These are phyloP conservation scores for Xanthoconium purpureum DNA, from an alignment of 768 basidiomycete species.

Conservation along the genomic window DNA sequence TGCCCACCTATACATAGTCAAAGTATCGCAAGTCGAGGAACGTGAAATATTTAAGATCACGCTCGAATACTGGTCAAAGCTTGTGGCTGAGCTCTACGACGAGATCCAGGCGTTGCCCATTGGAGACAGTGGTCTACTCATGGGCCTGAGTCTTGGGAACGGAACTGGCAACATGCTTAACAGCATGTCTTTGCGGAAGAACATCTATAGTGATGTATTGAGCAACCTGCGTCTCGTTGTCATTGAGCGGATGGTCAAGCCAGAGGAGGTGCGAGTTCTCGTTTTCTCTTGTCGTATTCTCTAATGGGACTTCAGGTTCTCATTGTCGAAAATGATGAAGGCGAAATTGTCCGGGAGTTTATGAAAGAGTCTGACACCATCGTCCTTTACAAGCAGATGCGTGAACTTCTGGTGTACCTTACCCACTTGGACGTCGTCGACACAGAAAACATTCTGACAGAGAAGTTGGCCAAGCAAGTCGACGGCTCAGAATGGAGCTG, in stretches of 20 bases:
- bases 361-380: conserved; percentile 99
- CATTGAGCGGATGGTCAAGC: conserved; percentile 99
- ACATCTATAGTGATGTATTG: conserved; percentile 92
- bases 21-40: conserved; percentile 96
- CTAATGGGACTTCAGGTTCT: conserved; percentile 60
- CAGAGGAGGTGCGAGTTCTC: conserved; percentile 76
- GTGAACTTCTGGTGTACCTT: conserved; percentile 94
- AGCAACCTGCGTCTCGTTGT: conserved; percentile 93
- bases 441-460: conserved; percentile 95
- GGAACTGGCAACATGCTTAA: conserved; percentile 65
- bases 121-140: conserved; percentile 80
- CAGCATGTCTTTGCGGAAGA: conserved; percentile 82
- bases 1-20: conserved; percentile 97
- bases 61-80: conserved; percentile 94
- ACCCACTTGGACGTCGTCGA: conserved; percentile 96
- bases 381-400: conserved; percentile 98
- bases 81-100: conserved; percentile 95
- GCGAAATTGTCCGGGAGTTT: conserved; percentile 98
- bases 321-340: conserved; percentile 98
- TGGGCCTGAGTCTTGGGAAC: conserved; percentile 79
- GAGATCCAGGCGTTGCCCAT: conserved; percentile 93
- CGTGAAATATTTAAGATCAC: conserved; percentile 99
- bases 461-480: conserved; percentile 96
- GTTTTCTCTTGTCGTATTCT: not conserved
- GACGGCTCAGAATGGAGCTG: conserved; percentile 99